Percentiles rank a stretch among this genome's conserved stretches.
Conservation (phyloP, 805 yeast species). For the Yamadazyma sp. region DNA sequence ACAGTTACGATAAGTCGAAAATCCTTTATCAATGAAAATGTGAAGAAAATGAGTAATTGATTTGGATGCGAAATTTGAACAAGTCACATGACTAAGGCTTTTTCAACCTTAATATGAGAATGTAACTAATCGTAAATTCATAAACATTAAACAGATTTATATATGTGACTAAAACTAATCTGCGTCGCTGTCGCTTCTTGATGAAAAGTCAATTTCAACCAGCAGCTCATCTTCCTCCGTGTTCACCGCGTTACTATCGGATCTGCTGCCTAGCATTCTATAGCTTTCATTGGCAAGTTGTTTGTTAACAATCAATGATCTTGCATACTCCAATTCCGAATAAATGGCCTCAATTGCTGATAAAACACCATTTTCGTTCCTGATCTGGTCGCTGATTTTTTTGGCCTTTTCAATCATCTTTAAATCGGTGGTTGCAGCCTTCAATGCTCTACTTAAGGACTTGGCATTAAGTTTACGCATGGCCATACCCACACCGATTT, state of each 20-base stretch:
- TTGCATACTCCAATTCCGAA: constrained; percentile 74
- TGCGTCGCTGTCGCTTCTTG: constrained; percentile 4
- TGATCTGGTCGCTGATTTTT: constrained; percentile 59
- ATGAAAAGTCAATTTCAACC: constrained; percentile 8
- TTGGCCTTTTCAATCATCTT: constrained; percentile 69
- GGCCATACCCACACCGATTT: constrained; percentile 79
- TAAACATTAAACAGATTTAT: constrained; percentile 1
- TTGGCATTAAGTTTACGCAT: constrained; percentile 66
- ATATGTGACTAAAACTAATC: background rate
- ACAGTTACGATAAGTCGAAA: no score
- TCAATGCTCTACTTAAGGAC: constrained; percentile 65
- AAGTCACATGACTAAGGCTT: constrained; percentile 9
- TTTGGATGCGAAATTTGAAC: constrained; percentile 1
- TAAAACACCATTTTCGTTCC: constrained; percentile 76
- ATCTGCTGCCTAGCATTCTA: constrained; percentile 6
- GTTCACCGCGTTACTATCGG: constrained; percentile 5
- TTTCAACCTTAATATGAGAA: no score
- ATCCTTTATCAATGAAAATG: no score
- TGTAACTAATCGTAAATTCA: constrained; percentile 5
- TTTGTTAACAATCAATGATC: constrained; percentile 51
- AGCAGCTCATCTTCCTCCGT: constrained; percentile 9
- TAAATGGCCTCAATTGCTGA: constrained; percentile 79
- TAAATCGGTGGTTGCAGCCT: constrained; percentile 63
- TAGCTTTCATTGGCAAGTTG: constrained; percentile 32
- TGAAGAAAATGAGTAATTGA: constrained; percentile 5